Conservation (phyloP, 2,329 filamentous ascomycete species). For the Ceratocystis lukuohia region DNA sequence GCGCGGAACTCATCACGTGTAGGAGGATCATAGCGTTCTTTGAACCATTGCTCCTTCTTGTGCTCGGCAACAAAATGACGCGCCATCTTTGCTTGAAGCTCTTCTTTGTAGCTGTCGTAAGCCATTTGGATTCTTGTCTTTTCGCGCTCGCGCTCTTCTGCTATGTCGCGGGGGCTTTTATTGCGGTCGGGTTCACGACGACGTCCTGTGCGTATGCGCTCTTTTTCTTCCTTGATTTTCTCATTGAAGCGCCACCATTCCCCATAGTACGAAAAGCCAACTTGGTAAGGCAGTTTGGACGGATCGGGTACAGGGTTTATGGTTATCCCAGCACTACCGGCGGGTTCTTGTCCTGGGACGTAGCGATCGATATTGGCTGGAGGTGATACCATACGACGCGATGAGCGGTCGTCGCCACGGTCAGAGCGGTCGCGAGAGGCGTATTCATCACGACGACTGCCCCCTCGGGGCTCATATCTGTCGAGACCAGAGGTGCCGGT, state of each 20-base stretch:
- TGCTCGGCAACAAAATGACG: conserved; percentile 81
- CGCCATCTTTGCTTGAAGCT: conserved; percentile 65
- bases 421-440: conserved; percentile 34
- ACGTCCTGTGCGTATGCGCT: conserved; percentile 55
- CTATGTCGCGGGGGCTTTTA: conserved; percentile 49
- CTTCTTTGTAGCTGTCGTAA: conserved; percentile 55
- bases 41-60: conserved; percentile 96
- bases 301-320: conserved; percentile 61
- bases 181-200: conserved; percentile 50
- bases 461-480: conserved; percentile 56
- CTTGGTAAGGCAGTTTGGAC: conserved; percentile 60
- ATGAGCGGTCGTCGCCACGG: conserved; percentile 39
- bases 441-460: conserved; percentile 48
- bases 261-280: conserved; percentile 73
- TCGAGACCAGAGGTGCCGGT: conserved; percentile 37
- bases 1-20: conserved; percentile 60
- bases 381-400: conserved; percentile 46
- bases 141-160: conserved; percentile 66
- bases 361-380: conserved; percentile 71
- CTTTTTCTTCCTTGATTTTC: conserved; percentile 68
- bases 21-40: conserved; percentile 80
- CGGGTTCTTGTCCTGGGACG: conserved; percentile 56
- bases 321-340: conserved; percentile 31
- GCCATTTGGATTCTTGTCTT: conserved; percentile 62
- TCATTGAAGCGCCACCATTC: conserved; percentile 80